These are phyloP conservation scores for Lodderomyces margitis DNA, from an alignment of 1,139 yeast species.

Conservation along the genomic window DNA sequence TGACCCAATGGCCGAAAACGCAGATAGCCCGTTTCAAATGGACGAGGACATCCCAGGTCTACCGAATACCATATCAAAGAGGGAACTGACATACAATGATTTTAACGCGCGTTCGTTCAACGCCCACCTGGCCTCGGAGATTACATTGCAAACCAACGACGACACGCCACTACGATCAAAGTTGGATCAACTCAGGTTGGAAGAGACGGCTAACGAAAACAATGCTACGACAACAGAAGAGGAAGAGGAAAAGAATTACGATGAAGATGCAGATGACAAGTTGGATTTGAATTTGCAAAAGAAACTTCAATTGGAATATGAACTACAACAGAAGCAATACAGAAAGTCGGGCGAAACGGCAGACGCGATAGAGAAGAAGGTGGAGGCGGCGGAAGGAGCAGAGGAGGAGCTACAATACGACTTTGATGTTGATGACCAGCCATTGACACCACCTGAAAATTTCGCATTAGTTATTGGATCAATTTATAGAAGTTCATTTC, in stretches of 20 bases:
- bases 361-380: background rate
- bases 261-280: constrained; percentile 47
- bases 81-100: background rate
- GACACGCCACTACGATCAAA: constrained; percentile 35
- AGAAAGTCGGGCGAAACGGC: background rate
- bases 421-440: constrained; percentile 10
- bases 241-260: constrained; percentile 25
- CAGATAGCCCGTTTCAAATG: constrained; percentile 48
- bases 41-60: constrained; percentile 36
- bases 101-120: background rate
- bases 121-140: background rate
- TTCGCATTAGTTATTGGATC: constrained; percentile 79
- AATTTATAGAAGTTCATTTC: constrained; percentile 87
- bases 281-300: constrained; percentile 29
- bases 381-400: background rate
- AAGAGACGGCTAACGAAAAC: constrained; percentile 17
- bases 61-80: constrained; percentile 1
- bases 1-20: constrained; percentile 28
- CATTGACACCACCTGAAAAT: constrained; percentile 80
- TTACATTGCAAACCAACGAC: constrained; percentile 17
- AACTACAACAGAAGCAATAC: constrained; percentile 7
- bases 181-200: constrained; percentile 26
- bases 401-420: background rate
- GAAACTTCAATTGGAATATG: constrained; percentile 21
- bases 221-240: constrained; percentile 23